Percentiles rank a stretch among this genome's conserved stretches.
Evolutionary conservation across 202 grass and related monocot species (phyloP).

Genomic region (Saccharum hybrid): DNA sequence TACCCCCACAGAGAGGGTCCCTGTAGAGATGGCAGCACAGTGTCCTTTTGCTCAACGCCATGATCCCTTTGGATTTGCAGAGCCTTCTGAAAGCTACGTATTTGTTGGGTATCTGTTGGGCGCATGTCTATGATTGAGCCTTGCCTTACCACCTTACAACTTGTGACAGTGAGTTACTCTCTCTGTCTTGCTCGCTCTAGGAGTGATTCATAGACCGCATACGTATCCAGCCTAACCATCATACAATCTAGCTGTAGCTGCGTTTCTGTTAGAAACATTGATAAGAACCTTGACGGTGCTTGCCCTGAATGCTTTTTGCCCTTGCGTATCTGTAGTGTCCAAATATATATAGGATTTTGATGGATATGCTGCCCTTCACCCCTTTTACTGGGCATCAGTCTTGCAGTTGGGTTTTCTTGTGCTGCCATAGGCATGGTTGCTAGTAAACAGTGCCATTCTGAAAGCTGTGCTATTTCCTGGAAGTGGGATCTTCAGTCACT

Average conservation of each 20-base stretch:
- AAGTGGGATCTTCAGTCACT: slow-evolving; percentile 15
- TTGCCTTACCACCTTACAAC: slow-evolving; percentile 63
- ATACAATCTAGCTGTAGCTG: slow-evolving; percentile 59
- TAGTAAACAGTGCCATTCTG: slow-evolving; percentile 17
- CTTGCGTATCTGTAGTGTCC: slow-evolving; percentile 19
- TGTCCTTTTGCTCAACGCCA: slow-evolving; percentile 77
- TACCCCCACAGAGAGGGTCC: slow-evolving; percentile 57
- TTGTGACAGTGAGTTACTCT: slow-evolving; percentile 54
- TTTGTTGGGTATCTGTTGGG: slow-evolving; percentile 55
- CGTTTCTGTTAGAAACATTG: slow-evolving; percentile 53
- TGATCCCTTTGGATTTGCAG: slow-evolving; percentile 74
- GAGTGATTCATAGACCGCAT: slow-evolving; percentile 73
- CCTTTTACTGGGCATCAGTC: no score
- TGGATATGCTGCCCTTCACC: background rate
- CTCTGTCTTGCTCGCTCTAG: slow-evolving; percentile 27
- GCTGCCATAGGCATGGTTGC: background rate
- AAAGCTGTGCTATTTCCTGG: slow-evolving; percentile 18
- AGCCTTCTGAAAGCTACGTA: slow-evolving; percentile 74
- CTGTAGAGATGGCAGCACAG: slow-evolving; percentile 61
- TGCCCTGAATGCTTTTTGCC: slow-evolving; percentile 28
- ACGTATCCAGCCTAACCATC: slow-evolving; percentile 78
- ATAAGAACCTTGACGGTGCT: slow-evolving; percentile 39
- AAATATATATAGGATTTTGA: slow-evolving; percentile 14
- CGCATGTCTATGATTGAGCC: slow-evolving; percentile 57
- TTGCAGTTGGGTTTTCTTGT: background rate